These are phyloP conservation scores for Linum lewisii DNA, from an alignment of 345 rosid species.

Conservation along the genomic window DNA sequence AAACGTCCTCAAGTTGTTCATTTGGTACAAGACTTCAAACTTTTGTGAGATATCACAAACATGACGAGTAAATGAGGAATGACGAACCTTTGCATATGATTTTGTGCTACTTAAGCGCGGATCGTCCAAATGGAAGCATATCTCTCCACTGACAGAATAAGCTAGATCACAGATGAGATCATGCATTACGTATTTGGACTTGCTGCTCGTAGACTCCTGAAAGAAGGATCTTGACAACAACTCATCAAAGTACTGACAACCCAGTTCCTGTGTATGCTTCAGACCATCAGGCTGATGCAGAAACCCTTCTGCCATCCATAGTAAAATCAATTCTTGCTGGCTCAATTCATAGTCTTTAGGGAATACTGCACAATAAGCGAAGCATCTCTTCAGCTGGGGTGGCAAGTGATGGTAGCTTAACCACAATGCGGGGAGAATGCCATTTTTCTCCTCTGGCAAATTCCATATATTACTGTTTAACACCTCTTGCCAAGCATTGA, in stretches of 20 bases:
- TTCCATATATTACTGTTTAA: constrained; percentile 20
- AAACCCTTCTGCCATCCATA: constrained; percentile 19
- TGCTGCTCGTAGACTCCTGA: neutral
- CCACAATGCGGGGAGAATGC: constrained; percentile 5
- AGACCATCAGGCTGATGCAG: constrained; percentile 39
- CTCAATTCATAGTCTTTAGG: constrained; percentile 16
- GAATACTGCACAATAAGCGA: constrained; percentile 17
- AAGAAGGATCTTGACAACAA: neutral
- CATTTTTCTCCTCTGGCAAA: constrained; percentile 7
- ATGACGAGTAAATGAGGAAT: neutral
- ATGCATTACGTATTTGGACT: constrained; percentile 1
- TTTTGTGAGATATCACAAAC: neutral
- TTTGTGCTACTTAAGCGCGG: too few relatives aligned
- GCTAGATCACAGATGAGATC: constrained; percentile 3
- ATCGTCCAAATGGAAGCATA: neutral
- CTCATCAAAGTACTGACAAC: neutral
- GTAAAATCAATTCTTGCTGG: constrained; percentile 12
- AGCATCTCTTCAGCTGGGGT: constrained; percentile 13
- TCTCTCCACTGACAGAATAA: neutral
- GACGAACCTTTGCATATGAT: neutral
- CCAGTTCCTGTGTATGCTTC: constrained; percentile 1
- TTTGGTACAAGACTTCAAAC: neutral
- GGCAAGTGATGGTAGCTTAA: constrained; percentile 24
- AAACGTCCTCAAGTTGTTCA: neutral
- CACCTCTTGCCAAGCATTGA: constrained; percentile 10